Conservation (phyloP, 805 yeast species). For the Naumovozyma castellii region DNA sequence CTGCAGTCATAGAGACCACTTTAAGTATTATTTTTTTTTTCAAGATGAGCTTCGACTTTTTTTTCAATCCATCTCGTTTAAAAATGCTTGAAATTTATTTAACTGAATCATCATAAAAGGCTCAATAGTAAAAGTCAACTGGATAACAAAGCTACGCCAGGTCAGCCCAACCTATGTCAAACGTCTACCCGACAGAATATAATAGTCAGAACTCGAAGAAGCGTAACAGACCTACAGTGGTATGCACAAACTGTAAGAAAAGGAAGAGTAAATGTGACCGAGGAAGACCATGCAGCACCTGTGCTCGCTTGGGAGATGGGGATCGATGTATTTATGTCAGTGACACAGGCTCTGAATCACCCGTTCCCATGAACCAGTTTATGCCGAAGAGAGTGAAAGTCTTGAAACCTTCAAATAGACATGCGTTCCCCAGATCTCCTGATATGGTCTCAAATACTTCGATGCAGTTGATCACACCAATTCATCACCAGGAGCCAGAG, state of each 20-base stretch:
- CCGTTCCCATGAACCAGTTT: background rate
- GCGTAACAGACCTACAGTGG: conserved; percentile 23
- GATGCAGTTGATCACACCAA: background rate
- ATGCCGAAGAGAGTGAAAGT: conserved; percentile 1
- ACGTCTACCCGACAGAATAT: background rate
- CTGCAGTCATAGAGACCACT: background rate
- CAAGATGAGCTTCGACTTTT: too few species aligned
- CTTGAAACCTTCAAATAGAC: conserved; percentile 1
- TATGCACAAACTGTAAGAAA: conserved; percentile 27
- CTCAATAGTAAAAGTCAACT: too few species aligned
- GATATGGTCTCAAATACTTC: background rate
- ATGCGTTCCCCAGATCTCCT: background rate
- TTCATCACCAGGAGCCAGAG: conserved; percentile 1
- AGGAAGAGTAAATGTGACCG: conserved; percentile 27
- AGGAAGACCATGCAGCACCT: conserved; percentile 21
- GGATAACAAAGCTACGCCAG: too few species aligned
- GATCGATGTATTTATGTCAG: conserved; percentile 15
- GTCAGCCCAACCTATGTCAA: too few species aligned
- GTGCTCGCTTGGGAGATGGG: conserved; percentile 14
- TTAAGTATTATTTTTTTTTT: background rate
- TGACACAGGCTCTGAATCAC: background rate
- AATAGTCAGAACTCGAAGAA: conserved; percentile 1
- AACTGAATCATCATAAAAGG: too few species aligned
- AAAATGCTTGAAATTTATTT: too few species aligned
- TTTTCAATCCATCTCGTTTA: too few species aligned